Base-by-base conservation (phyloP, 2,329 filamentous ascomycete species). In the Neonectria faginata region DNA sequence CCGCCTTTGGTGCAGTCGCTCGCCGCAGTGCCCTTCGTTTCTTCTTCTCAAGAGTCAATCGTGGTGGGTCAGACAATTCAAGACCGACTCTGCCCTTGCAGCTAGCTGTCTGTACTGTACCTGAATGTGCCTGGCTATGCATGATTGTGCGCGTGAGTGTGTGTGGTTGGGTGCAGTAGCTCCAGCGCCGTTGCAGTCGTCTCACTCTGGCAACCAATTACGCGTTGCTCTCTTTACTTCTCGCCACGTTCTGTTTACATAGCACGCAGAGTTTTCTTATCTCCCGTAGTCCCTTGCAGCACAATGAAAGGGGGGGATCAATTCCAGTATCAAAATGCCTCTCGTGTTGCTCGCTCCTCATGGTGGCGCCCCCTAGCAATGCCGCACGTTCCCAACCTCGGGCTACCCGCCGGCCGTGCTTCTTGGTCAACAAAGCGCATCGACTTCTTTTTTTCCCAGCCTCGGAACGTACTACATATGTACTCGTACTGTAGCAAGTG, bases 41-140 rank as follows among this genome's bases (percentile, higher is more conserved):
- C 52, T 18, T 47, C 47, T 53, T 39, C 36, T n/a, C 36, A n/a
- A 62, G 60, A 48, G 29, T 33, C 25, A 25, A 25, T 25, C 52
- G 39, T 51, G 54, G 39, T 51, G 54, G 45, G 45, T 29, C 41
- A n/a, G 8, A 47, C 12, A 53, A 62, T 54, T 53, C 25, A 22
- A 22, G 33, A 41, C 42, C 18, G 53, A 25, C 14, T 29, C 18
- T n/a, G 22, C 60, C 60, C 60, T 63, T 63, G 48, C 60, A 63
- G 56, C 29, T 55, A 44, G 16, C 44, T 56, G 20, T 20, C 20
- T 20, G 20, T 20, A 20, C 20, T 20, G 25, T 25, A 25, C 25
- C 25, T 25, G 25, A 25, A 25, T 25, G 39, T 42, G 39, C n/a
- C 29, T 51, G 27, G 25, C 44, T 62, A 52, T 62, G 55, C 60